These are phyloP conservation scores for Phallus indusiatus DNA, from an alignment of 768 basidiomycete species.

Conservation along the genomic window DNA sequence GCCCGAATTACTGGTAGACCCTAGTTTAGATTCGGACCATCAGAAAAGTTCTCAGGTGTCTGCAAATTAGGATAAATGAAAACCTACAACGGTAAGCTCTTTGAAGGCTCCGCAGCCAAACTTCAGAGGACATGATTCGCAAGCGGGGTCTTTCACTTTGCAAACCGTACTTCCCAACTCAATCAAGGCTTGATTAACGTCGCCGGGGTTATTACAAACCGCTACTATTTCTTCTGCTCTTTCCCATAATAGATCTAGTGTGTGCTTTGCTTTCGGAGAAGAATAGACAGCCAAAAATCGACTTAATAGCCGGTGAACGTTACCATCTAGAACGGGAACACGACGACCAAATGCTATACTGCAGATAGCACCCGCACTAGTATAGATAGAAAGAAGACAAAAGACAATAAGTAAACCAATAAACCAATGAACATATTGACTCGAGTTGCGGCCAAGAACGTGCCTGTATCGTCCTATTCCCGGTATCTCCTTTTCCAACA, in stretches of 20 bases:
- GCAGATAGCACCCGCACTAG: constrained; percentile 27
- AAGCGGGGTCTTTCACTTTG: constrained; percentile 73
- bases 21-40: constrained; percentile 5
- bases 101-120: constrained; percentile 59
- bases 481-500: constrained; percentile 75
- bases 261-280: constrained; percentile 67
- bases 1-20: constrained; percentile 1
- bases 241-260: constrained; percentile 76
- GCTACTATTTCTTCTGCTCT: constrained; percentile 65
- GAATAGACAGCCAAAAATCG: constrained; percentile 78
- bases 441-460: constrained; percentile 33
- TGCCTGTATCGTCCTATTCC: constrained; percentile 88
- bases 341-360: constrained; percentile 84
- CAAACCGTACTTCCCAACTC: constrained; percentile 93
- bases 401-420: not conserved
- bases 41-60: not conserved
- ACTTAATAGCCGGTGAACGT: constrained; percentile 78
- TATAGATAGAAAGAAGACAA: not conserved
- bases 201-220: constrained; percentile 51
- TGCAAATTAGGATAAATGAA: not conserved
- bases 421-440: not conserved
- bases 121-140: constrained; percentile 61
- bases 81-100: not conserved
- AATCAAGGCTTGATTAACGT: constrained; percentile 89
- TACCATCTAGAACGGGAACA: constrained; percentile 83